Evolutionary conservation across 2,329 filamentous ascomycete species (phyloP).

Genomic region (Aspergillus fischeri): DNA sequence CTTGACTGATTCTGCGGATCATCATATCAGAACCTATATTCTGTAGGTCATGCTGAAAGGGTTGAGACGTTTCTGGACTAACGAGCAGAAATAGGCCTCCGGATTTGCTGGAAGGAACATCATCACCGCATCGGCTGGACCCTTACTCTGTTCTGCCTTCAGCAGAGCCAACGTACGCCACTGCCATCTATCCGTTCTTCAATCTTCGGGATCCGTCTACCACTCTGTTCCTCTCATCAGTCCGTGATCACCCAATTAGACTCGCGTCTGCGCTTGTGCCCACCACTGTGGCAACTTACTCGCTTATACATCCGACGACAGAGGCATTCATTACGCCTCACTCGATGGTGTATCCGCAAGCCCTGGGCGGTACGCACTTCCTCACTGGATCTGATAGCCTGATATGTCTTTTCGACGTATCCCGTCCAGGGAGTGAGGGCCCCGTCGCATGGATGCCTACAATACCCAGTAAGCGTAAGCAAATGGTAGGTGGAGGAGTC

Average conservation of each 20-base stretch:
- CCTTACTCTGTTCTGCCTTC: conserved; percentile 46
- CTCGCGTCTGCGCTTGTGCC: conserved; percentile 53
- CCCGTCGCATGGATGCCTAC: conserved; percentile 46
- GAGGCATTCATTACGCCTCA: conserved; percentile 55
- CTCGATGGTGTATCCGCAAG: conserved; percentile 50
- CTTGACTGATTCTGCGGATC: conserved; percentile 50
- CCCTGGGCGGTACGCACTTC: conserved; percentile 47
- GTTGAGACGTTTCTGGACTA: conserved; percentile 2
- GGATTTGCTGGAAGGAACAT: conserved; percentile 43
- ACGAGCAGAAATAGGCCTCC: conserved; percentile 35
- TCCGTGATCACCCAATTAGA: conserved; percentile 53
- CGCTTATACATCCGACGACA: conserved; percentile 50
- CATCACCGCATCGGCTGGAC: conserved; percentile 34
- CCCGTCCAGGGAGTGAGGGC: conserved; percentile 41
- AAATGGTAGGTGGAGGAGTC: conserved; percentile 43
- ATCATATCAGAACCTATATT: conserved; percentile 51
- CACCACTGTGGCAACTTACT: conserved; percentile 49
- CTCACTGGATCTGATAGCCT: conserved; percentile 53
- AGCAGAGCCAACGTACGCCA: conserved; percentile 50
- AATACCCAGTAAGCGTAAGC: conserved; percentile 47
- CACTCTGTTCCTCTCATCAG: conserved; percentile 49
- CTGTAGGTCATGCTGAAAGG: conserved; percentile 35
- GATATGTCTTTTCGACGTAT: conserved; percentile 55
- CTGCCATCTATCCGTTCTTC: conserved; percentile 53
- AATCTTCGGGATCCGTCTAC: conserved; percentile 48